Percentiles rank a stretch among this genome's conserved stretches.
phyloP scores from a whole-genome alignment of 345 rosid genomes.

The Populus ilicifolia region DNA sequence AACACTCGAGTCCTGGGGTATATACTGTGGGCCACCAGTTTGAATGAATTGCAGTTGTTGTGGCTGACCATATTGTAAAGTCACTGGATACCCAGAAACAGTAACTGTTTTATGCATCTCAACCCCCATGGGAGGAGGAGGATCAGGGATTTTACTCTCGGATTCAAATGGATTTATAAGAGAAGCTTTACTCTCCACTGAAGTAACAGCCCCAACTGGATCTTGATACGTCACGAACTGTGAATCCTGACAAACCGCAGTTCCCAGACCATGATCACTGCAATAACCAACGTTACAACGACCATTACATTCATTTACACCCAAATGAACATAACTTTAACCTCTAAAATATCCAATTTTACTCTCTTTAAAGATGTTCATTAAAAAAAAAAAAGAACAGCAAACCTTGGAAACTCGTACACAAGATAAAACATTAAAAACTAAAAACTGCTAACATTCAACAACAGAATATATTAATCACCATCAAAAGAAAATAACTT shows the following conservation, averaged over 20 bases:
- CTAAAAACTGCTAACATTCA: background rate
- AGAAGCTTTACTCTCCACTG: conserved; percentile 31
- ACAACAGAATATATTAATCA: background rate
- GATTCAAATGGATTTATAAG: conserved; percentile 20
- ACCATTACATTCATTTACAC: conserved; percentile 4
- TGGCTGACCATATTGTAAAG: conserved; percentile 37
- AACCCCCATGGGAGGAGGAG: conserved; percentile 17
- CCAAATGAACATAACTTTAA: background rate
- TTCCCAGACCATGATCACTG: conserved; percentile 35
- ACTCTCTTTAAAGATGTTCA: no score
- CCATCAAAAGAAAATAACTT: background rate
- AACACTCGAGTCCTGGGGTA: conserved; percentile 31
- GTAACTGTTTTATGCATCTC: conserved; percentile 32
- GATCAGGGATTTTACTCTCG: conserved; percentile 20
- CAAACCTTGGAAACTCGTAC: background rate
- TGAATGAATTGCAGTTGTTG: conserved; percentile 40
- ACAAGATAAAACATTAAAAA: background rate
- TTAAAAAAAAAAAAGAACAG: no score
- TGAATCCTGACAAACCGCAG: conserved; percentile 10
- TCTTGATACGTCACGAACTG: conserved; percentile 34
- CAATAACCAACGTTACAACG: conserved; percentile 4
- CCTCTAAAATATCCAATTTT: background rate
- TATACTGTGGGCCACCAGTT: conserved; percentile 31
- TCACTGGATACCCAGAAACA: conserved; percentile 40
- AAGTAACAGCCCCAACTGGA: conserved; percentile 17